These are phyloP conservation scores for Deinandra increscens DNA, from an alignment of 129 eudicot species.

Conservation along the genomic window DNA sequence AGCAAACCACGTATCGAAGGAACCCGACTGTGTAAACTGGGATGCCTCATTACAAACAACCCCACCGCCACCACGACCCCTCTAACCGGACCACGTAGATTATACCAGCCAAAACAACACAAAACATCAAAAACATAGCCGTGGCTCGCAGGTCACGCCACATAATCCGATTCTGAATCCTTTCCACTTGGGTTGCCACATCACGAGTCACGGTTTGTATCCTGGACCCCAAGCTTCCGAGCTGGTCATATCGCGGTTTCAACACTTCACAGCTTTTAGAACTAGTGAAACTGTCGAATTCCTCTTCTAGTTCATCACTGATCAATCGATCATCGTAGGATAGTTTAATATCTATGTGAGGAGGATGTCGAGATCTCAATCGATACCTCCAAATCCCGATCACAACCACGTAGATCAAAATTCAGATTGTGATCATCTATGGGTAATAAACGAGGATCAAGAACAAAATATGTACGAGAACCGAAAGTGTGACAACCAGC, in stretches of 20 bases:
- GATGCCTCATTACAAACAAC: constrained; percentile 33
- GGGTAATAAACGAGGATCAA: constrained; percentile 26
- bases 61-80: constrained; percentile 15
- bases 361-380: constrained; percentile 30
- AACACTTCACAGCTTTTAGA: constrained; percentile 21
- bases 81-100: constrained; percentile 27
- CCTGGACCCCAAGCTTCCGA: constrained; percentile 36
- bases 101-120: constrained; percentile 26
- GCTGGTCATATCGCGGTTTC: constrained; percentile 30
- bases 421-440: constrained; percentile 13
- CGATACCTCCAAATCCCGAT: constrained; percentile 27
- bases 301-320: constrained; percentile 37
- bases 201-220: constrained; percentile 32
- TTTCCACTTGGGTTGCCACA: constrained; percentile 36
- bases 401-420: constrained; percentile 18
- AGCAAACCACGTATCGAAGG: constrained; percentile 33
- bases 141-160: constrained; percentile 46
- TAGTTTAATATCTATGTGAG: constrained; percentile 37
- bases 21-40: constrained; percentile 21
- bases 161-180: constrained; percentile 31
- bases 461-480: constrained; percentile 17
- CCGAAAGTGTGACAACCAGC: no score
- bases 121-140: constrained; percentile 29
- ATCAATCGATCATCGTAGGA: constrained; percentile 19
- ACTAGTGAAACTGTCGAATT: constrained; percentile 33